A percentile compares a stretch with the other conserved stretches of the same genome.
Evolutionary conservation across 2,329 filamentous ascomycete genomes (phyloP).

Genomic region (Sarocladiaceae sp.): DNA sequence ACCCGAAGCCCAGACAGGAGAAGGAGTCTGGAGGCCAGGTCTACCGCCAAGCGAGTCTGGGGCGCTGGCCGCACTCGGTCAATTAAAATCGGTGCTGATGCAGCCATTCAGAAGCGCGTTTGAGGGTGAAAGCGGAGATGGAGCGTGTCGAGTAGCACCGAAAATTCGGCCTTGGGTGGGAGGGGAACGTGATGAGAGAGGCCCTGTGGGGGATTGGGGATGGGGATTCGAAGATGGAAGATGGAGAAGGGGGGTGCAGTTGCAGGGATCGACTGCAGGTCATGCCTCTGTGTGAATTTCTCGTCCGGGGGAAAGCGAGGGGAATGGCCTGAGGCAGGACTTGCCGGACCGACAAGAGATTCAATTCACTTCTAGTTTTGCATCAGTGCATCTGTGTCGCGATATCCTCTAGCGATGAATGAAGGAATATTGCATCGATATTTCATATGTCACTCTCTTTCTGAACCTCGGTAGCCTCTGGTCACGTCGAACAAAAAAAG

Average conservation of each 20-base stretch:
- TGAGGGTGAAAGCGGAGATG: neutral
- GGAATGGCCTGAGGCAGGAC: neutral
- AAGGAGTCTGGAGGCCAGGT: neutral
- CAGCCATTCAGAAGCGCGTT: neutral
- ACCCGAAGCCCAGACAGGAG: too few species aligned
- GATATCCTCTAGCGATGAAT: neutral
- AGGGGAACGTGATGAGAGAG: neutral
- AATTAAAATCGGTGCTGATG: conserved; percentile 3
- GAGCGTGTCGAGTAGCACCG: conserved; percentile 9
- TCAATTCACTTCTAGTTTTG: too few species aligned
- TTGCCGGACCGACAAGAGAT: too few species aligned
- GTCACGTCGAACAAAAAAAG: too few species aligned
- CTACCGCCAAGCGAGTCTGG: conserved; percentile 2
- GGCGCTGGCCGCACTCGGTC: conserved; percentile 6
- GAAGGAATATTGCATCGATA: neutral
- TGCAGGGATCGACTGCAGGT: conserved; percentile 4
- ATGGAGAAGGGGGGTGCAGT: neutral
- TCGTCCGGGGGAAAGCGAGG: neutral
- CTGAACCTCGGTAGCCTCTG: too few species aligned
- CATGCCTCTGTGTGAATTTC: neutral
- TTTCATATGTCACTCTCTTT: too few species aligned
- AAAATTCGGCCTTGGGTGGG: conserved; percentile 8
- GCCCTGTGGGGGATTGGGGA: neutral
- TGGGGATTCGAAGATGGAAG: neutral
- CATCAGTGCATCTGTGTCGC: too few species aligned